Evolutionary conservation across 441 rosid species (phyloP), one percentile per base, ranked within the genome.

Genomic region (Adansonia rubrostipa): DNA sequence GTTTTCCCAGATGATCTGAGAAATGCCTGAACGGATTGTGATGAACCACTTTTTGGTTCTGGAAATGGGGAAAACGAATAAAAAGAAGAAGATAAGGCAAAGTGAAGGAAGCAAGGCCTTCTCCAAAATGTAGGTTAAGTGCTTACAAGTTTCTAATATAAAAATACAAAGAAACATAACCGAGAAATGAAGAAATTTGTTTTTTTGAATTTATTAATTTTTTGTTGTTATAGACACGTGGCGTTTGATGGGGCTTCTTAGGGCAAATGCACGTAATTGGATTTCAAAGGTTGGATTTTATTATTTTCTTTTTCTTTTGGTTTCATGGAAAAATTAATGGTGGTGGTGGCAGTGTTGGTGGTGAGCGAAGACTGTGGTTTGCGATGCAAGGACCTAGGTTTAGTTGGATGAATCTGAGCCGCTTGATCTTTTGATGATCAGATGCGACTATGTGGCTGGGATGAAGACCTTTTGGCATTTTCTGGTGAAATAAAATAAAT

Each of bases 1-100:
- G 36, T 22, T 60, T 60, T 10, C 64, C 9, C 58, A 28, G 54
- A 24, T 62, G 60, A 75, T 75, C 78, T 47, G 47, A 15, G 45
- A 62, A 75, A 62, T 62, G 71, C 22, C 40, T 45, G 56, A 58
- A 22, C 3, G 17, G 54, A 44, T 60, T 74, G 28, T n/a, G 71
- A 61, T 15, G 47, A 47, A 60, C 48, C 42, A 57, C 61, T 14
- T n/a, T 17, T 11, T 7, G 22, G 48, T 24, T 47, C 58, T 62
- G 45, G 14, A 19, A 62, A 62, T 17, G 33, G 71, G 15, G 45
- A 44, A 73, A n/a, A 17, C 24, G 66, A 9, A 14, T 10, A 40
- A 11, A n/a, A 20, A 0, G 5, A 53, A 15, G n/a, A 73, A 73
- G 47, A 19, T 8, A 20, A 53, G 71, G 71, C 11, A 64, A 28